Conservation (phyloP, 2,329 filamentous ascomycete species). For the Penicillium sp. region DNA sequence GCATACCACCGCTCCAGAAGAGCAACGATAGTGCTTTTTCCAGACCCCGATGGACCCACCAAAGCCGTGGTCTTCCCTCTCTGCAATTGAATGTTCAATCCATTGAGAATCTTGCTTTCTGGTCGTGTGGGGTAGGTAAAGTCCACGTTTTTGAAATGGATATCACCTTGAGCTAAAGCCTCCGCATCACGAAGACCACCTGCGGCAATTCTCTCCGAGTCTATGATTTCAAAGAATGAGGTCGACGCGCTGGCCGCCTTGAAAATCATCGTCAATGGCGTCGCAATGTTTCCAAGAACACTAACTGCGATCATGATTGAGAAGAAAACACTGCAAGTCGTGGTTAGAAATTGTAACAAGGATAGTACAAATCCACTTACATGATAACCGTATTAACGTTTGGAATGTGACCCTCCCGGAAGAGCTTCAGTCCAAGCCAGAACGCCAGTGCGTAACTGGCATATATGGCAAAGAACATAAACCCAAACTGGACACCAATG, state of each 20-base stretch:
- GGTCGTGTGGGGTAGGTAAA: neutral
- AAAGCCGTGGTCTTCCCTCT: slow-evolving; percentile 85
- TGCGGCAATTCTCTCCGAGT: neutral
- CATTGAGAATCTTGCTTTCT: neutral
- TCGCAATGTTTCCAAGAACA: neutral
- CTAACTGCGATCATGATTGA: slow-evolving; percentile 1
- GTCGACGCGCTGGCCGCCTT: neutral
- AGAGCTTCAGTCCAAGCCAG: slow-evolving; percentile 5
- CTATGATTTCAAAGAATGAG: neutral
- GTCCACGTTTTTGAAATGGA: neutral
- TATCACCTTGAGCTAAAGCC: neutral
- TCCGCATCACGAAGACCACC: neutral
- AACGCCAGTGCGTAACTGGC: neutral
- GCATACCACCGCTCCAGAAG: slow-evolving; percentile 96
- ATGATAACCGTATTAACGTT: neutral
- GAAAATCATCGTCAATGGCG: neutral
- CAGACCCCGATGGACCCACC: slow-evolving; percentile 91
- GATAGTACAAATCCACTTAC: neutral
- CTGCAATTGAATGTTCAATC: neutral
- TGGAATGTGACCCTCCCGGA: neutral
- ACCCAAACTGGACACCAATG: neutral
- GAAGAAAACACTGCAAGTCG: neutral
- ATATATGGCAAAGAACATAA: neutral
- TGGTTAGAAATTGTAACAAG: neutral
- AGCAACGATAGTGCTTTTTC: slow-evolving; percentile 93